Base-by-base conservation (phyloP, 78 protist genomes). In the Chrysochromulina parva region DNA sequence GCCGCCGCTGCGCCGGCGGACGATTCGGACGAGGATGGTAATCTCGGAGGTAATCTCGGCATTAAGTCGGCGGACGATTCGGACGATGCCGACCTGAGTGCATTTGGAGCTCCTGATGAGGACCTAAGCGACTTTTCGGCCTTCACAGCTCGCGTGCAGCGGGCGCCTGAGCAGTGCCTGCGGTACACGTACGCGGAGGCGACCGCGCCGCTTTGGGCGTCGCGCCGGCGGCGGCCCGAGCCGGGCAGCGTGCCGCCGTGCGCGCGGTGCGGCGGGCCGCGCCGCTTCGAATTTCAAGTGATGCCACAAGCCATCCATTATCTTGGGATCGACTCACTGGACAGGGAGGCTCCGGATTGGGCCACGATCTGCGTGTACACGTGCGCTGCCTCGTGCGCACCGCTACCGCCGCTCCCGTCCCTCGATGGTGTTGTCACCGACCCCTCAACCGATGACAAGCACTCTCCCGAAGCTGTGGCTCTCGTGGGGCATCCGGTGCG, bases 291-390 rank as follows among this genome's bases (percentile, higher is more conserved):
- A 47, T 24, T 78, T 47, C 86, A 78, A 47, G 53, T 78, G 62
- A 78, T 78, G 86, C 86, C 86, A 14, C 86, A 78, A 62, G 13
- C 47, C 50, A 28, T 78, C 50, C 59, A 52, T 62, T 53, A 24
- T 62, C 2, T 78, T 38, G 22, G 26, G 20, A 3, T 78, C 86
- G 60, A 78, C 62, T 19, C 48, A 1, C 17, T 2, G 2, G 47
- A 22, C 7, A 48, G 1, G 48, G 38, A 53, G 14, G 2, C 62
- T 13, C 60, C 59, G 47, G 86, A 78, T 47, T 78, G 38, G 48
- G 86, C 58, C 26, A 78, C 86, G 19, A 5, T 78, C 62, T 58
- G 62, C 48, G 62, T 78, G 48, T 78, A 78, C 86, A 78, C 86
- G 0, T 78, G 86, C 60, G 48, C 19, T 7, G 86, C 57, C 47